phyloP scores from a whole-genome alignment of 805 yeast species.

The Candida argentea region DNA sequence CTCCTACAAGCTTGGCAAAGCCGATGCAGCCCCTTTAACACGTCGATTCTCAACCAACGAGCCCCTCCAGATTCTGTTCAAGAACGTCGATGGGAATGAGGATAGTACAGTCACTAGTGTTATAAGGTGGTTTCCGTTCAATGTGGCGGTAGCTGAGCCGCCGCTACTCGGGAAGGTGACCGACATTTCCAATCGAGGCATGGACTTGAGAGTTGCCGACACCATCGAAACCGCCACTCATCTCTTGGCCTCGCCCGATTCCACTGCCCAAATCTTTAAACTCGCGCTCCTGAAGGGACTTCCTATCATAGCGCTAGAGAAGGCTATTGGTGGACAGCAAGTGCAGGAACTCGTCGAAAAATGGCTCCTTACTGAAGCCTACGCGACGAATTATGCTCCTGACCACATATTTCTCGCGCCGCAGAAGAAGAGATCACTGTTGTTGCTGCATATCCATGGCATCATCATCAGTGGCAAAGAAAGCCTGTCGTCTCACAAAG shows the following conservation, averaged over 20 bases:
- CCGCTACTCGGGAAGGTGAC: conserved; percentile 2
- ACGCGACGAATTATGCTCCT: conserved; percentile 8
- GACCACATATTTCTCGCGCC: conserved; percentile 6
- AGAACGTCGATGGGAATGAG: conserved; percentile 1
- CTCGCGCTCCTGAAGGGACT: conserved; percentile 19
- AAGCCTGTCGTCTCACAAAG: no score
- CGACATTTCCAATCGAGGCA: conserved; percentile 3
- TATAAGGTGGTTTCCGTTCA: conserved; percentile 6
- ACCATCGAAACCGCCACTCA: conserved; percentile 14
- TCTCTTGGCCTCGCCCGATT: conserved; percentile 9
- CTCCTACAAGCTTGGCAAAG: conserved; percentile 10
- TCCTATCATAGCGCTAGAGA: no score
- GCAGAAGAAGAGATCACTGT: conserved; percentile 6
- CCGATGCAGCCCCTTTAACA: conserved; percentile 4
- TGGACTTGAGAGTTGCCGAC: conserved; percentile 12
- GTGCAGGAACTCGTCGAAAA: conserved; percentile 6
- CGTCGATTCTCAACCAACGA: conserved; percentile 6
- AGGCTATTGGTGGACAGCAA: conserved; percentile 5
- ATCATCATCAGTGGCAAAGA: no score
- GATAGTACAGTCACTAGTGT: conserved; percentile 4
- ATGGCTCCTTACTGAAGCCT: conserved; percentile 14
- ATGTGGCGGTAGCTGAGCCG: conserved; percentile 2
- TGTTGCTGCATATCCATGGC: no score
- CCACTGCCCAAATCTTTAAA: conserved; percentile 8
- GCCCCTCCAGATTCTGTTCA: conserved; percentile 5